These are phyloP conservation scores for Claviceps sp. DNA, from an alignment of 2,329 filamentous ascomycete genomes.

Conservation along the genomic window DNA sequence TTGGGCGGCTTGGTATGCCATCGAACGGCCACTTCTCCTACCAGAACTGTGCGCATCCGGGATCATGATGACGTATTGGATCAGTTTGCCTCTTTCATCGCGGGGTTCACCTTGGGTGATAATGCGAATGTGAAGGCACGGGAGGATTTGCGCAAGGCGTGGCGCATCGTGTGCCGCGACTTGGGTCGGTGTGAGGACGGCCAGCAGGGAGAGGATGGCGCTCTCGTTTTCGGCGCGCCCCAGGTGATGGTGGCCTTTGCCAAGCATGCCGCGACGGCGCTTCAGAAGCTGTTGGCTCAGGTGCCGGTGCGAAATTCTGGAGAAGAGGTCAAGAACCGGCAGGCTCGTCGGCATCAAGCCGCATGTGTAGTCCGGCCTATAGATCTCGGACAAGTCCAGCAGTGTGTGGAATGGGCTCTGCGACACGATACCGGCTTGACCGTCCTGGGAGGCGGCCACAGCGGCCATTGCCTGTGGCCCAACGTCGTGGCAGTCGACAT, in stretches of 20 bases:
- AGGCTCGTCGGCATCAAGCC: slow-evolving; percentile 32
- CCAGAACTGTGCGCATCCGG: slow-evolving; percentile 27
- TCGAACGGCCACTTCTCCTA: slow-evolving; percentile 31
- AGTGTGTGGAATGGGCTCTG: slow-evolving; percentile 41
- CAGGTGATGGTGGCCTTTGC: slow-evolving; percentile 38
- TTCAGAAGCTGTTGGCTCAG: slow-evolving; percentile 27
- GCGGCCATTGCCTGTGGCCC: slow-evolving; percentile 41
- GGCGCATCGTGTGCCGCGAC: slow-evolving; percentile 39
- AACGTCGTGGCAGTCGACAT: slow-evolving; percentile 45
- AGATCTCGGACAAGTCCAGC: slow-evolving; percentile 32
- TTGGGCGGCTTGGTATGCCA: slow-evolving; percentile 36
- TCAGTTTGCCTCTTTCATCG: slow-evolving; percentile 38
- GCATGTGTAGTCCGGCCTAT: slow-evolving; percentile 33
- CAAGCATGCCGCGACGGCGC: slow-evolving; percentile 10
- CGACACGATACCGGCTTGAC: slow-evolving; percentile 16
- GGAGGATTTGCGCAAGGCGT: slow-evolving; percentile 21
- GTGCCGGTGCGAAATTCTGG: slow-evolving; percentile 21
- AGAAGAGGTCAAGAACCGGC: slow-evolving; percentile 33
- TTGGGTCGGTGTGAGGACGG: slow-evolving; percentile 26
- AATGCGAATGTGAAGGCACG: slow-evolving; percentile 13
- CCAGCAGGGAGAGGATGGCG: slow-evolving; percentile 13
- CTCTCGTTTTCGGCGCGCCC: slow-evolving; percentile 34
- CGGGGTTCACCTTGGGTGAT: slow-evolving; percentile 26
- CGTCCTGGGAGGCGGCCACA: slow-evolving; percentile 45
- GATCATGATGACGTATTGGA: slow-evolving; percentile 33